Percentiles rank a stretch among this genome's conserved stretches.
phyloP scores from a whole-genome alignment of 495 filamentous ascomycete genomes.

The Aspergillus funiculosus region DNA sequence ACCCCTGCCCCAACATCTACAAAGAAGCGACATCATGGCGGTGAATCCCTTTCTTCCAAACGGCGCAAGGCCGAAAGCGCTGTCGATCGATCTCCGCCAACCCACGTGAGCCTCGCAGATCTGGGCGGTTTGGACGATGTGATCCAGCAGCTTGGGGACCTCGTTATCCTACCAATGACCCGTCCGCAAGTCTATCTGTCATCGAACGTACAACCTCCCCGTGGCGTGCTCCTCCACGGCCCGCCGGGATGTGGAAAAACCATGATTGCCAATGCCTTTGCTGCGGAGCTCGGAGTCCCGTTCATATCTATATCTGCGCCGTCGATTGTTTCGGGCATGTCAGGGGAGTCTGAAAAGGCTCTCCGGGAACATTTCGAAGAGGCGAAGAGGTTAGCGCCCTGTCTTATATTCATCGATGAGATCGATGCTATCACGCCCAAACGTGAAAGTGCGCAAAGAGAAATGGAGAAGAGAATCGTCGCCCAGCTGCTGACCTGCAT shows the following conservation, averaged over 20 bases:
- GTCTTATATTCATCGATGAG: constrained; percentile 92
- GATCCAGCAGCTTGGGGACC: constrained; percentile 67
- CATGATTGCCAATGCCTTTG: constrained; percentile 85
- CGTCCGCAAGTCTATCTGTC: constrained; percentile 58
- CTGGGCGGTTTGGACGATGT: constrained; percentile 82
- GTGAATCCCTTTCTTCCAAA: constrained; percentile 60
- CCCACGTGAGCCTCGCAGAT: constrained; percentile 68
- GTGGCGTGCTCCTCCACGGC: constrained; percentile 87
- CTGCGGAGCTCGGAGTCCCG: constrained; percentile 74
- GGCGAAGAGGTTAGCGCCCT: constrained; percentile 80
- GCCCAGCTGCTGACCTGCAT: constrained; percentile 87
- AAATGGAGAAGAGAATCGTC: constrained; percentile 96
- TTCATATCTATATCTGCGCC: constrained; percentile 88
- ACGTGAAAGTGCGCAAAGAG: constrained; percentile 85
- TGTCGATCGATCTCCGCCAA: constrained; percentile 65
- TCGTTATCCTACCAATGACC: constrained; percentile 77
- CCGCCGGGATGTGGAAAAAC: constrained; percentile 96
- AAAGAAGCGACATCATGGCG: constrained; percentile 53
- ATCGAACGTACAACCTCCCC: constrained; percentile 62
- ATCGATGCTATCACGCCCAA: constrained; percentile 96
- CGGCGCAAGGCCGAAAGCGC: constrained; percentile 53
- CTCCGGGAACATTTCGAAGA: constrained; percentile 86
- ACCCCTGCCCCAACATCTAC: constrained; percentile 26
- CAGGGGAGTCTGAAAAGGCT: constrained; percentile 92
- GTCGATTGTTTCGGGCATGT: constrained; percentile 88